phyloP scores from a whole-genome alignment of 1,139 yeast genomes.

The Chernovozyma aurita region DNA sequence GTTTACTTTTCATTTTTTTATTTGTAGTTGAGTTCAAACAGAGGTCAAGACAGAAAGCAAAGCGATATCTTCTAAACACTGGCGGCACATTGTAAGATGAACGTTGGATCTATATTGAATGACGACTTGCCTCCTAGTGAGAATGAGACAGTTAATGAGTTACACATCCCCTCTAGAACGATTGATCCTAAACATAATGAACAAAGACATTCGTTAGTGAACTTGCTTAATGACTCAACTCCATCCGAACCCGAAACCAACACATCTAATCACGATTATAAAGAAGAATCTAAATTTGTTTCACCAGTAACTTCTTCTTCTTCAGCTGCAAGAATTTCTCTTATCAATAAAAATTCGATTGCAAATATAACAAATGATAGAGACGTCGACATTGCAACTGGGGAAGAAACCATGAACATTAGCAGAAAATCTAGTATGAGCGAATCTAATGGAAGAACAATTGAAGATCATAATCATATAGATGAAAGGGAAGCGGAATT shows the following conservation, averaged over 20 bases:
- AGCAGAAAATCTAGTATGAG: conserved; percentile 6
- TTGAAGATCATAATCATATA: conserved; percentile 11
- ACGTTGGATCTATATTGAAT: conserved; percentile 45
- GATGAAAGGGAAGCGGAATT: neutral
- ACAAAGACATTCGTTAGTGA: conserved; percentile 27
- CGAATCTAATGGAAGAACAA: conserved; percentile 12
- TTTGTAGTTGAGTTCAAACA: no score
- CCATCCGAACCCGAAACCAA: conserved; percentile 3
- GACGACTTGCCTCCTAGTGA: conserved; percentile 37
- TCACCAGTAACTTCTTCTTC: conserved; percentile 3
- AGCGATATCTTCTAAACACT: no score
- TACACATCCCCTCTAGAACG: conserved; percentile 3
- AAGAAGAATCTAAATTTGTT: conserved; percentile 2
- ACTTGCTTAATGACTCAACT: conserved; percentile 21
- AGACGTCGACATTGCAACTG: conserved; percentile 35
- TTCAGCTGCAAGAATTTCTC: conserved; percentile 1
- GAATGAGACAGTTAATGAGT: conserved; percentile 13
- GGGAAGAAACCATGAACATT: conserved; percentile 28
- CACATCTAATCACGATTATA: neutral
- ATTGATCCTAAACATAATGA: conserved; percentile 8
- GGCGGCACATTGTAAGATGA: conserved; percentile 33
- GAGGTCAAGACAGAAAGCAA: no score
- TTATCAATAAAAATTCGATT: conserved; percentile 36
- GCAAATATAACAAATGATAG: conserved; percentile 45
- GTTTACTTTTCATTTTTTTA: no score